These are phyloP conservation scores for Helotiales sp. DNA, from an alignment of 2,329 filamentous ascomycete species.

Conservation along the genomic window DNA sequence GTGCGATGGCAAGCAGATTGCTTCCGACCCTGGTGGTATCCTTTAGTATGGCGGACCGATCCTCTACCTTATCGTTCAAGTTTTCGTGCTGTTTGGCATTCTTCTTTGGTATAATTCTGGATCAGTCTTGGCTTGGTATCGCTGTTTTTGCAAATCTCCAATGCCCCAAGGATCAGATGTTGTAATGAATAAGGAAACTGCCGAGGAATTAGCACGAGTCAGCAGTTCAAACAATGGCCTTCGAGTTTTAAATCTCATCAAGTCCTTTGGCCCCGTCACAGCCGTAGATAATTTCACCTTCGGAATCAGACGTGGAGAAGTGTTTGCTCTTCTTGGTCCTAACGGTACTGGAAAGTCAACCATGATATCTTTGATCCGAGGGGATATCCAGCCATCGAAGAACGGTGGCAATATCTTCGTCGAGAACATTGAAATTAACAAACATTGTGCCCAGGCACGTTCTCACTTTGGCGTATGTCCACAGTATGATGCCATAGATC, in stretches of 20 bases:
- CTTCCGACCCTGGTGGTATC: constrained; percentile 72
- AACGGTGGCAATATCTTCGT: constrained; percentile 81
- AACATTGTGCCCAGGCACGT: constrained; percentile 72
- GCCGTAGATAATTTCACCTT: constrained; percentile 92
- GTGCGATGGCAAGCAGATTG: constrained; percentile 67
- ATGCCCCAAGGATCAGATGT: constrained; percentile 14
- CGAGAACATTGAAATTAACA: constrained; percentile 76
- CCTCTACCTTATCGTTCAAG: constrained; percentile 78
- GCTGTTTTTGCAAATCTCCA: constrained; percentile 42
- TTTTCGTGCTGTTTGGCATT: constrained; percentile 69
- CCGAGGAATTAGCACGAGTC: constrained; percentile 67
- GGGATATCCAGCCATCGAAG: constrained; percentile 73
- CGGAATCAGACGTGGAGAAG: constrained; percentile 76
- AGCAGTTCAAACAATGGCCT: constrained; percentile 59
- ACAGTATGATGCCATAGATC: constrained; percentile 82
- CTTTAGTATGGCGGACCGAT: constrained; percentile 83
- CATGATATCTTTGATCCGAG: constrained; percentile 85
- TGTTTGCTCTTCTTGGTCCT: constrained; percentile 87
- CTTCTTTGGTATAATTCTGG: constrained; percentile 84
- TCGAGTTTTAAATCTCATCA: constrained; percentile 79
- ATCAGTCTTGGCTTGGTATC: constrained; percentile 61
- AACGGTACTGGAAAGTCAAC: constrained; percentile 93
- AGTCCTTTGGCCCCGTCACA: constrained; percentile 74
- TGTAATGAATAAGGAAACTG: constrained; percentile 56
- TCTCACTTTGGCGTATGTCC: constrained; percentile 88